phyloP scores from a whole-genome alignment of 148 eudicot genomes.

The Tetragonia tetragonoides region DNA sequence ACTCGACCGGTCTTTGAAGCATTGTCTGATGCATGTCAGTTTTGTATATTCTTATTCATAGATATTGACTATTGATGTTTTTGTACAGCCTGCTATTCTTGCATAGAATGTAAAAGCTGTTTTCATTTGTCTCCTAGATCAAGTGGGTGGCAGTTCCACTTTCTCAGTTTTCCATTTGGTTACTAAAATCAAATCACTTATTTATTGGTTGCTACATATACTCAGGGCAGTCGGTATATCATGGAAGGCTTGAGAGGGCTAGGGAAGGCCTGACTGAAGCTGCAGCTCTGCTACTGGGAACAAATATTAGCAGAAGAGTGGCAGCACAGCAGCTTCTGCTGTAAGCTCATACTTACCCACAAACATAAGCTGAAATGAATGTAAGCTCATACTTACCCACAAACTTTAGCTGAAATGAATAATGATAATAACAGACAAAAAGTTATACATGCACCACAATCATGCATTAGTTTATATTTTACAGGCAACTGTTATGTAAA shows the following conservation, averaged over 20 bases:
- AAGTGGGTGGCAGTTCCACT: conserved; percentile 49
- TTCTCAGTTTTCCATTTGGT: background rate
- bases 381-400: conserved; percentile 13
- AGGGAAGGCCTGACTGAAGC: conserved; percentile 95
- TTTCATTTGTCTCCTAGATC: conserved; percentile 91
- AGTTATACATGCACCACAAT: background rate
- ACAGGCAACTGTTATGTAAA: background rate
- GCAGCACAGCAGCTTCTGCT: conserved; percentile 98
- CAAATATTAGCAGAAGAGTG: conserved; percentile 83
- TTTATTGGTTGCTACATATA: conserved; percentile 10
- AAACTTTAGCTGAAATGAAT: background rate
- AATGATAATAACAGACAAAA: background rate
- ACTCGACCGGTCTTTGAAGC: background rate
- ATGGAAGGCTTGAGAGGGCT: conserved; percentile 90
- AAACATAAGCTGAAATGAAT: too few species aligned
- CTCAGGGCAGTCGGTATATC: conserved; percentile 80
- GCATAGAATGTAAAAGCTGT: conserved; percentile 87
- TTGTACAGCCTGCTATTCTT: conserved; percentile 76
- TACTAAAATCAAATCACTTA: background rate
- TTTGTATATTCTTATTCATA: background rate
- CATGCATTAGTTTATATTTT: background rate
- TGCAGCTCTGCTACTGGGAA: conserved; percentile 78
- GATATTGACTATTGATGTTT: conserved; percentile 26
- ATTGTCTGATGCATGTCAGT: conserved; percentile 1
- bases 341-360: conserved; percentile 33